These are phyloP conservation scores for Acanthamoeba divionensis DNA, from an alignment of 208 protist genomes.

Conservation along the genomic window DNA sequence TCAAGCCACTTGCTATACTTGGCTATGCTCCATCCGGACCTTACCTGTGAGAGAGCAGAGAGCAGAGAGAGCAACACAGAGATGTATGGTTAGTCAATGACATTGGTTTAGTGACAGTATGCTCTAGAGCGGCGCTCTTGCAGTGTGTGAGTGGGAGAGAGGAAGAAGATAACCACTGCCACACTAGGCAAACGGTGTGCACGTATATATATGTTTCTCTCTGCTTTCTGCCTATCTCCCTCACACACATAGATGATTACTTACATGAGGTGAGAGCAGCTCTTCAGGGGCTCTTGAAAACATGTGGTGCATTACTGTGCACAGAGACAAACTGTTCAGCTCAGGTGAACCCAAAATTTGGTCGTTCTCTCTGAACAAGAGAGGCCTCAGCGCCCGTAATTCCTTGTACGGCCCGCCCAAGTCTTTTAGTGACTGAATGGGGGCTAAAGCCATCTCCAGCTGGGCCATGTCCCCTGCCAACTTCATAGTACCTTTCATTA, in stretches of 20 bases:
- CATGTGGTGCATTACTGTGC: slow-evolving; percentile 32
- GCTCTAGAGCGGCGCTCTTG: no score
- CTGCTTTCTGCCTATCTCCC: no score
- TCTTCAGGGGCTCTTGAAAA: slow-evolving; percentile 10
- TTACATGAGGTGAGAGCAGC: slow-evolving; percentile 16
- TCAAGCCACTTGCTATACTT: slow-evolving; percentile 55
- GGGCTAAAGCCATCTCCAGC: slow-evolving; percentile 24
- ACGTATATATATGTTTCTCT: no score
- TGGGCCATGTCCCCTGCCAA: slow-evolving; percentile 39
- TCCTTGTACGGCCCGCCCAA: slow-evolving; percentile 40
- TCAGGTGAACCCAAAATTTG: slow-evolving; percentile 26
- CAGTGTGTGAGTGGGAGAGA: neutral
- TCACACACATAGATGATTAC: no score
- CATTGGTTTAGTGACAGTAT: no score
- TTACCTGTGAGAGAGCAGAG: neutral
- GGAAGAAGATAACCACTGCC: neutral
- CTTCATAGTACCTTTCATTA: neutral
- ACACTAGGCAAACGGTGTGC: no score
- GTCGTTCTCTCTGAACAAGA: slow-evolving; percentile 17
- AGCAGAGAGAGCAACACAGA: no score
- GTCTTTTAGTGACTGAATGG: slow-evolving; percentile 16
- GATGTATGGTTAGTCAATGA: no score
- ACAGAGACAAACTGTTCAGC: neutral
- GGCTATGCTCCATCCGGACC: slow-evolving; percentile 18
- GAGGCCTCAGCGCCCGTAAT: neutral